phyloP scores from a whole-genome alignment of 2,329 filamentous ascomycete genomes.

The Pseudogymnoascus sp. region DNA sequence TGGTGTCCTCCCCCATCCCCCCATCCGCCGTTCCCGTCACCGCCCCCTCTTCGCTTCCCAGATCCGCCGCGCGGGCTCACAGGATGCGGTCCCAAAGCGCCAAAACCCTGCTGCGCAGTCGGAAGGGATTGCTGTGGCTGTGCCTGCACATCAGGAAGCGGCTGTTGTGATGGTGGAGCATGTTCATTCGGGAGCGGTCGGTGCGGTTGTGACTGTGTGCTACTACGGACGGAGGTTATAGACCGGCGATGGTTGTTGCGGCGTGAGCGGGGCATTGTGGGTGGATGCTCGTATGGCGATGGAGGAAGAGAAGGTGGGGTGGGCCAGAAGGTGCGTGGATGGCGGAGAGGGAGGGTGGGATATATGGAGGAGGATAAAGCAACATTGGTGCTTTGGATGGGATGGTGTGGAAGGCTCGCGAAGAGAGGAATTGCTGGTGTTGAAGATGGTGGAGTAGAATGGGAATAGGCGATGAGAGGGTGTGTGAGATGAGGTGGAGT shows the following conservation, averaged over 20 bases:
- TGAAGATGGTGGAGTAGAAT: not conserved
- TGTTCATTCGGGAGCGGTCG: not conserved
- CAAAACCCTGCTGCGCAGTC: not conserved
- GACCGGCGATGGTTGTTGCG: not conserved
- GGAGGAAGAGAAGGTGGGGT: not conserved
- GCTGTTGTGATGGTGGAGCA: not conserved
- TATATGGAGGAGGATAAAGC: not conserved
- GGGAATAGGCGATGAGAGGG: not conserved
- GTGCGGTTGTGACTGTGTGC: not conserved
- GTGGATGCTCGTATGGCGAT: not conserved
- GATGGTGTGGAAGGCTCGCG: not conserved
- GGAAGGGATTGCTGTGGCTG: not conserved
- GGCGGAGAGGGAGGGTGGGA: not conserved
- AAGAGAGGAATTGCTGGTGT: not conserved
- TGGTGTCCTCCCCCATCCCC: not conserved
- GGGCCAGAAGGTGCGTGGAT: not conserved
- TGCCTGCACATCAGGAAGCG: not conserved
- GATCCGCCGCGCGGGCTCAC: not conserved
- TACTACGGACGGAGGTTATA: not conserved
- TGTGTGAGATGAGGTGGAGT: not conserved
- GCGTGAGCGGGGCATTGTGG: not conserved
- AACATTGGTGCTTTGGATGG: not conserved
- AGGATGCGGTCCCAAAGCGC: not conserved
- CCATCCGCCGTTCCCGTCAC: not conserved
- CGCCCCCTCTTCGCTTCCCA: not conserved